These are phyloP conservation scores for Boehmeria nivea DNA, from an alignment of 306 rosid genomes.

Conservation along the genomic window DNA sequence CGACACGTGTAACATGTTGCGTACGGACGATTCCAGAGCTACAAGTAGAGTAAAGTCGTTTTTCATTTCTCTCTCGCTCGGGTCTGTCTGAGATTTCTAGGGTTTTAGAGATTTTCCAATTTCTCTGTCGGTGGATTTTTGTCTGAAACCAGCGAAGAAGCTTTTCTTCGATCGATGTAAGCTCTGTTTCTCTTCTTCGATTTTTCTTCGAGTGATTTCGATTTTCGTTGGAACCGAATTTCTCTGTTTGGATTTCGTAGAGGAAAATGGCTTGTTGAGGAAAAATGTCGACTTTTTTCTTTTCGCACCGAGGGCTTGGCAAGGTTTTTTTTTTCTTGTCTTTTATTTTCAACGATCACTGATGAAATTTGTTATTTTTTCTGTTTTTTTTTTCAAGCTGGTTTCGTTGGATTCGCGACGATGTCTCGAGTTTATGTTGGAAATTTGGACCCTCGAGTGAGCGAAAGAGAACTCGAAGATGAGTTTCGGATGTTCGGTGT, in stretches of 20 bases:
- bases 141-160: background rate
- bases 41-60: background rate
- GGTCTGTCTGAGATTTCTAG: slow-evolving; percentile 1
- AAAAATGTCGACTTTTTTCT: background rate
- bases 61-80: background rate
- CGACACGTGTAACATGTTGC: background rate
- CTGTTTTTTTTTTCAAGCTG: slow-evolving; percentile 2
- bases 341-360: background rate
- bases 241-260: no score
- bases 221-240: background rate
- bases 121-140: background rate
- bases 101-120: background rate
- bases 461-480: slow-evolving; percentile 91
- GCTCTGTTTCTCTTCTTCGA: background rate
- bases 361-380: background rate
- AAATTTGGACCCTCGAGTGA: slow-evolving; percentile 82
- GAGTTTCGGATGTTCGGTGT: slow-evolving; percentile 86
- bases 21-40: background rate
- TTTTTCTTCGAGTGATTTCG: no score
- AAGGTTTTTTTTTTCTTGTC: background rate
- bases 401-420: slow-evolving; percentile 18
- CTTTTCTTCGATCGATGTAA: slow-evolving; percentile 1
- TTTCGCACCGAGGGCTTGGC: background rate
- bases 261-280: background rate
- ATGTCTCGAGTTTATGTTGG: slow-evolving; percentile 89